Base-by-base conservation (phyloP, 2,329 filamentous ascomycete species). In the Talaromyces sp. region DNA sequence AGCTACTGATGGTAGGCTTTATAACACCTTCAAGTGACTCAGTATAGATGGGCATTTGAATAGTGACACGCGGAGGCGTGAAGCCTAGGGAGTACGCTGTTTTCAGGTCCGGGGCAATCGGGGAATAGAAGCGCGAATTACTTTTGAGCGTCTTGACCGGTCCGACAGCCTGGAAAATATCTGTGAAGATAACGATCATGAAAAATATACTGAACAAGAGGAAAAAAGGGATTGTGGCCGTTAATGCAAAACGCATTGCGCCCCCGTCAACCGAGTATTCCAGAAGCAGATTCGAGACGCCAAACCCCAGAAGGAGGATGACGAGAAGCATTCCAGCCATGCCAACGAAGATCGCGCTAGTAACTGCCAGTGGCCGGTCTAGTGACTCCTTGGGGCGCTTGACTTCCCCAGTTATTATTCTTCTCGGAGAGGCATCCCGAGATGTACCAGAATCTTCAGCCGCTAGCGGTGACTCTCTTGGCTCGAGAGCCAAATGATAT, bases 11-110 rank as follows among this genome's bases (percentile, higher is more conserved):
- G 0, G 84, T 86, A 0, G 84, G 84, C 52, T 79, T 77, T 66
- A 86, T 85, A 69, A 96, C 91, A 65, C 81, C 85, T 39, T 79
- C 79, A 2, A 96, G 82, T 67, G 91, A 90, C 74, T 96, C 91
- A 75, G 93, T 95, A 80, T 95, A 96, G 0, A 96, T 90, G 4
- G 91, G 91, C 73, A 90, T 93, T 72, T 96, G 91, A 46, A 96
- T 89, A 2, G 90, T 93, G 64, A 84, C 66, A 16, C 77, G 67
- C 80, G 82, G 37, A 28, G 62, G 62, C 7, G 31, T 33, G 56
- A 68, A 68, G 37, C 67, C 67, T 2, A 66, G 25, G 39, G 67
- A 60, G 50, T 67, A 67, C 2, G 66, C 66, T 12, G 23, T 59
- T 56, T 63, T 50, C 54, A 66, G 58, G 61, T 69, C 65, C 3